A percentile compares a stretch with the other conserved stretches of the same genome.
Evolutionary conservation across 208 protist genomes (phyloP).

Genomic region (Trypanosoma cruzi): DNA sequence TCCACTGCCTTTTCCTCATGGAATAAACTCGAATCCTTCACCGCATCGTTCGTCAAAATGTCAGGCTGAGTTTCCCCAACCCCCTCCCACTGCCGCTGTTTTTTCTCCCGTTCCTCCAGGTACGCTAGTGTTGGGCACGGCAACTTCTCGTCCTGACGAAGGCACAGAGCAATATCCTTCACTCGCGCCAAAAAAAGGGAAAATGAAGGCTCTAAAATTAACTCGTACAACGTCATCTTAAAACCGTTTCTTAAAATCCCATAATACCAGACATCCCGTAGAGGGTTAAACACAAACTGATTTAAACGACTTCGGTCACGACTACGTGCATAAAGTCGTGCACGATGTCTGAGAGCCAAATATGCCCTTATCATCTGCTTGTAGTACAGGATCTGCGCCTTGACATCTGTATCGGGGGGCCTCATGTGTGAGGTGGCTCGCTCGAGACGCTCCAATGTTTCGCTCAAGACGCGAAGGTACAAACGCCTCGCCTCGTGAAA

Average conservation of each 20-base stretch:
- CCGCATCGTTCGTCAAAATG: background rate
- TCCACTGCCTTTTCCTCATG: slow-evolving; percentile 22
- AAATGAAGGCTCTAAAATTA: slow-evolving; percentile 24
- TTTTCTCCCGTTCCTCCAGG: slow-evolving; percentile 44
- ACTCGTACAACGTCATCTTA: slow-evolving; percentile 3
- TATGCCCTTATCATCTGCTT: slow-evolving; percentile 63
- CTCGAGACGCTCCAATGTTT: slow-evolving; percentile 74
- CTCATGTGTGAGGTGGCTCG: slow-evolving; percentile 45
- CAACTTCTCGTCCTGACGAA: slow-evolving; percentile 66
- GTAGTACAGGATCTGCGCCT: slow-evolving; percentile 39
- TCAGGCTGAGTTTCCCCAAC: background rate
- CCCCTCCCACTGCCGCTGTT: slow-evolving; percentile 24
- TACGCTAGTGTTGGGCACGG: slow-evolving; percentile 58
- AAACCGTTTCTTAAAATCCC: slow-evolving; percentile 40
- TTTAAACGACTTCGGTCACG: slow-evolving; percentile 50
- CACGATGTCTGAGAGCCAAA: slow-evolving; percentile 46
- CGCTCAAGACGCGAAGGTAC: slow-evolving; percentile 62
- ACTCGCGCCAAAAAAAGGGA: slow-evolving; percentile 37
- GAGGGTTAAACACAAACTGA: slow-evolving; percentile 46
- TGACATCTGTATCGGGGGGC: slow-evolving; percentile 14
- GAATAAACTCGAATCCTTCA: background rate
- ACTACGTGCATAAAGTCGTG: slow-evolving; percentile 65
- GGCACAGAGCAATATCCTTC: slow-evolving; percentile 34
- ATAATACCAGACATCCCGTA: slow-evolving; percentile 54
- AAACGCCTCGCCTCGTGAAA: slow-evolving; percentile 31